Evolutionary conservation across 305 asterid species (phyloP).

Genomic region (Fraxinus albicans): DNA sequence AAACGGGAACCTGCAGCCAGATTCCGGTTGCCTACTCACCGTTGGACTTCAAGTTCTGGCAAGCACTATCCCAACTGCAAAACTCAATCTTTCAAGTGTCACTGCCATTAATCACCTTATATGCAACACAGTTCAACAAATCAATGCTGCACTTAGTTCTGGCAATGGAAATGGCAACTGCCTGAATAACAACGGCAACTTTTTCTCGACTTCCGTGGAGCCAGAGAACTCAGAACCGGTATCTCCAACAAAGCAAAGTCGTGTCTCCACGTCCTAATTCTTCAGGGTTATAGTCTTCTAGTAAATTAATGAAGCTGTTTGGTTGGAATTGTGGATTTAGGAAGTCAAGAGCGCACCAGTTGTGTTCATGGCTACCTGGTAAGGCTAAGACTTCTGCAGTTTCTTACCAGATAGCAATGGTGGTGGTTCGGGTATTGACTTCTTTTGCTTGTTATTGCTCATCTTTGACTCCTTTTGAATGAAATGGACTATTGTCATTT

Average conservation of each 20-base stretch:
- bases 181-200: neutral
- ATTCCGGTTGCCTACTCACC: slow-evolving; percentile 73
- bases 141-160: slow-evolving; percentile 45
- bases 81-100: slow-evolving; percentile 75
- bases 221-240: slow-evolving; percentile 20
- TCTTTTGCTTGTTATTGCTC: slow-evolving; percentile 25
- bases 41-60: slow-evolving; percentile 75
- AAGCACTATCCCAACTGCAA: slow-evolving; percentile 74
- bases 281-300: neutral
- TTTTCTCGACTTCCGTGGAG: slow-evolving; percentile 15
- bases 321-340: slow-evolving; percentile 14
- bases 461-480: neutral
- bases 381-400: slow-evolving; percentile 15
- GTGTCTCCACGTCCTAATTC: slow-evolving; percentile 39
- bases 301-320: neutral
- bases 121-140: slow-evolving; percentile 69
- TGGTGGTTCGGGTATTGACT: slow-evolving; percentile 99
- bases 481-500: neutral
- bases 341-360: slow-evolving; percentile 99
- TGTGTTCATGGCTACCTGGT: slow-evolving; percentile 51
- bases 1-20: slow-evolving; percentile 16
- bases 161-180: neutral
- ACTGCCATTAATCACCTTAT: slow-evolving; percentile 72
- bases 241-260: slow-evolving; percentile 26
- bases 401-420: slow-evolving; percentile 46